Percentiles rank a stretch among this genome's conserved stretches.
Conservation (phyloP, 2,329 filamentous ascomycete genomes). For the Nemania sp. region DNA sequence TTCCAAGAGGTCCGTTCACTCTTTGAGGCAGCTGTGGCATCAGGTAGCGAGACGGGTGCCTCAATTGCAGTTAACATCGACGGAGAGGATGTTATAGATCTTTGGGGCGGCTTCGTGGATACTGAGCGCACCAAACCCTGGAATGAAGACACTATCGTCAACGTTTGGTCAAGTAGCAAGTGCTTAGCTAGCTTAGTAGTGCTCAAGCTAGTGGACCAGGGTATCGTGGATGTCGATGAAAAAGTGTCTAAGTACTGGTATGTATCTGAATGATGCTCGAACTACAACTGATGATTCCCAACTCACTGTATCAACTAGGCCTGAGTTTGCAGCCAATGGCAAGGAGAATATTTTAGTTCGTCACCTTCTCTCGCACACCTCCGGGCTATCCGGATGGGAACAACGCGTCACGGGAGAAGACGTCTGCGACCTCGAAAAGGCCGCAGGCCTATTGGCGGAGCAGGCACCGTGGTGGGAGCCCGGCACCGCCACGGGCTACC, state of each 20-base stretch:
- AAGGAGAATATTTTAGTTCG: neutral
- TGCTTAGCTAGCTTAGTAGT: neutral
- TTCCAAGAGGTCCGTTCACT: neutral
- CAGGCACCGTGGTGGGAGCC: neutral
- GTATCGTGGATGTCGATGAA: neutral
- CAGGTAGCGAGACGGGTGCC: neutral
- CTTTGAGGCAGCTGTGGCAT: neutral
- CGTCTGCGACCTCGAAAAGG: neutral
- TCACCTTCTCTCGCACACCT: neutral
- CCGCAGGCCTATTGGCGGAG: neutral
- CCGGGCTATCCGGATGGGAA: neutral
- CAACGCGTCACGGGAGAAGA: neutral
- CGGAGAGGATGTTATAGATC: neutral
- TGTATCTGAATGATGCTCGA: neutral
- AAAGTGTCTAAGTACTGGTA: slow-evolving; percentile 1
- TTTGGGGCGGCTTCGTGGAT: neutral
- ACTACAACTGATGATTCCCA: neutral
- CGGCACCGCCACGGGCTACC: neutral
- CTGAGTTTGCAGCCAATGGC: neutral
- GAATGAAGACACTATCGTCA: slow-evolving; percentile 2
- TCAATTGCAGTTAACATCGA: neutral
- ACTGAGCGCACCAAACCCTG: neutral
- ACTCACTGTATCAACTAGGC: neutral
- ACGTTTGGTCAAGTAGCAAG: slow-evolving; percentile 1
- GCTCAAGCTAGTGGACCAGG: neutral